A percentile compares a stretch with the other conserved stretches of the same genome.
Evolutionary conservation across 2,329 filamentous ascomycete species (phyloP).

Genomic region (Beauveria bassiana): DNA sequence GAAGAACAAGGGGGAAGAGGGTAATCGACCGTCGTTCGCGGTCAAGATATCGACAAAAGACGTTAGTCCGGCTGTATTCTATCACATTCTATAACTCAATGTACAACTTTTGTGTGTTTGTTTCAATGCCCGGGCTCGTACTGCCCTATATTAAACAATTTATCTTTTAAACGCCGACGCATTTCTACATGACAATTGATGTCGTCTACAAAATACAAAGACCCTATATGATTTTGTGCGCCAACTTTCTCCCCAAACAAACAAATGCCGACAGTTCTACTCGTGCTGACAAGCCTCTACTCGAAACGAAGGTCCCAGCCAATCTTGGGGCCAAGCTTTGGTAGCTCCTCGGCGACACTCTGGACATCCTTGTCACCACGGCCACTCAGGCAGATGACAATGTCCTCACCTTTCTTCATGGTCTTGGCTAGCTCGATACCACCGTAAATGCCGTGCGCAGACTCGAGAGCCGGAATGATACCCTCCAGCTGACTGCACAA

Average conservation of each 20-base stretch:
- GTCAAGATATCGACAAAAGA: not conserved
- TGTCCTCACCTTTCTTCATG: slow-evolving; percentile 78
- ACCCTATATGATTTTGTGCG: not conserved
- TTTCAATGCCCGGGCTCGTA: not conserved
- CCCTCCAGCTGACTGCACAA: slow-evolving; percentile 83
- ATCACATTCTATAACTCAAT: slow-evolving; percentile 3
- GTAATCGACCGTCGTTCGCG: not conserved
- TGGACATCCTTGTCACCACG: slow-evolving; percentile 98
- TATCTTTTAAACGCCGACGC: not conserved
- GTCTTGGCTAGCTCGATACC: slow-evolving; percentile 87
- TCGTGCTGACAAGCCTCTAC: slow-evolving; percentile 8
- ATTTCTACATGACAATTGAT: not conserved
- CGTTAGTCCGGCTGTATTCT: slow-evolving; percentile 2
- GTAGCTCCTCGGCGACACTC: slow-evolving; percentile 91
- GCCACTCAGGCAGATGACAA: slow-evolving; percentile 90
- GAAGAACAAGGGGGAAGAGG: slow-evolving; percentile 4
- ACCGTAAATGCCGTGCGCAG: slow-evolving; percentile 85
- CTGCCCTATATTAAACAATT: not conserved
- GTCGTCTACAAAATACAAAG: not conserved
- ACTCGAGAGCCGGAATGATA: slow-evolving; percentile 93
- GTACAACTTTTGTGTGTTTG: not conserved
- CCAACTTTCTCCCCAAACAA: not conserved
- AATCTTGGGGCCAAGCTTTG: slow-evolving; percentile 80
- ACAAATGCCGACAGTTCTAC: not conserved
- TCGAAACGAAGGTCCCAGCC: slow-evolving; percentile 62